Evolutionary conservation across 73 alveolate genomes (phyloP).

Genomic region (Paramecium caudatum): DNA sequence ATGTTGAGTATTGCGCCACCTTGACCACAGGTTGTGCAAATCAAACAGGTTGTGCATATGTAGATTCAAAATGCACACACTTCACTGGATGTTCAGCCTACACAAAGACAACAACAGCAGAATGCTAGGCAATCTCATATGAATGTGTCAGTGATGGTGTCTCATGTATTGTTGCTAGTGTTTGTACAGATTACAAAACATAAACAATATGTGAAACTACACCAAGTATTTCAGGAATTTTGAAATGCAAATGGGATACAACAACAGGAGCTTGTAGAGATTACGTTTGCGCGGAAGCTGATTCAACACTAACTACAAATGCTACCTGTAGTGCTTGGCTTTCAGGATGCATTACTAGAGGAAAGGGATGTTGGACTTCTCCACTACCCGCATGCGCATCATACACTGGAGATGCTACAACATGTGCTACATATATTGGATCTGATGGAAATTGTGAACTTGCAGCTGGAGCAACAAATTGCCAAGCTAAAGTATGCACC

Average conservation of each 20-base stretch:
- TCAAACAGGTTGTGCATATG: slow-evolving; percentile 20
- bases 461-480: not conserved
- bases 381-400: slow-evolving; percentile 13
- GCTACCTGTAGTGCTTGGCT: not conserved
- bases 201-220: not conserved
- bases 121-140: slow-evolving; percentile 17
- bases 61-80: slow-evolving; percentile 8
- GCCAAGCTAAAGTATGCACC: slow-evolving; percentile 14
- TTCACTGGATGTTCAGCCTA: slow-evolving; percentile 67
- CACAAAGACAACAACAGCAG: slow-evolving; percentile 27
- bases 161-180: not conserved
- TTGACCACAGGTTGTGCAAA: not conserved
- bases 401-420: not conserved
- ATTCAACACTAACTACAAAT: not conserved
- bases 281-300: slow-evolving; percentile 29
- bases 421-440: not conserved
- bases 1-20: slow-evolving; percentile 1
- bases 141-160: slow-evolving; percentile 45
- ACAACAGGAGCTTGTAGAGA: slow-evolving; percentile 57
- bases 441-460: slow-evolving; percentile 32
- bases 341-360: slow-evolving; percentile 45
- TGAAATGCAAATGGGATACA: slow-evolving; percentile 42
- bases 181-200: not conserved
- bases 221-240: slow-evolving; percentile 51
- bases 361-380: slow-evolving; percentile 42